Evolutionary conservation across 2,329 filamentous ascomycete genomes (phyloP).

Genomic region (Colletotrichum orbiculare): DNA sequence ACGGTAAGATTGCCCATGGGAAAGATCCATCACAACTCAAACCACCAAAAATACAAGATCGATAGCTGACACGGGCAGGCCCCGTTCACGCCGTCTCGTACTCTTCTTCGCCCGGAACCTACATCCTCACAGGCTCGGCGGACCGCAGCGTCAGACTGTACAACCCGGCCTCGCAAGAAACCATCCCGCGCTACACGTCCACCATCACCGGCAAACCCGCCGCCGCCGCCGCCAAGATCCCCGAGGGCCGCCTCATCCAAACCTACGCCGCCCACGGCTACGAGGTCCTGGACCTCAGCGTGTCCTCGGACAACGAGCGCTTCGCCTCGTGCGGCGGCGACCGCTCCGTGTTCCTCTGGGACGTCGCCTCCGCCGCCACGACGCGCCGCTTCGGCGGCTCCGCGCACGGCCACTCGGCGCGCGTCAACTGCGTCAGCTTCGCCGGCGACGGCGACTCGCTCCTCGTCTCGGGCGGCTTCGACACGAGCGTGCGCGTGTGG

Average conservation of each 20-base stretch:
- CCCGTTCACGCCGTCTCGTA: conserved; percentile 79
- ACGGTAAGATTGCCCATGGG: conserved; percentile 54
- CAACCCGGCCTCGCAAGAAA: conserved; percentile 70
- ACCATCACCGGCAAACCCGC: conserved; percentile 51
- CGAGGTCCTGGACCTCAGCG: conserved; percentile 84
- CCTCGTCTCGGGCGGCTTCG: conserved; percentile 78
- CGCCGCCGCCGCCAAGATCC: conserved; percentile 46
- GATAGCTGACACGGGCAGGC: conserved; percentile 53
- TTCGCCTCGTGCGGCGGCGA: conserved; percentile 93
- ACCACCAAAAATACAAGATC: too few relatives aligned
- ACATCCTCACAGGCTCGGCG: conserved; percentile 85
- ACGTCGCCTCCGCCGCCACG: conserved; percentile 84
- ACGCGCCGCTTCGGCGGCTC: conserved; percentile 77
- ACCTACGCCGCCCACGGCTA: conserved; percentile 92
- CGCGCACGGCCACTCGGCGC: conserved; percentile 71
- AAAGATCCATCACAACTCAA: too few relatives aligned
- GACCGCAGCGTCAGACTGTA: conserved; percentile 89
- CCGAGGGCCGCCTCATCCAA: conserved; percentile 77
- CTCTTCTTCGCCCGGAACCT: conserved; percentile 77
- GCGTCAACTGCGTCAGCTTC: conserved; percentile 84
- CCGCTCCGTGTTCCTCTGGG: conserved; percentile 92
- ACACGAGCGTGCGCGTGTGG: conserved; percentile 82
- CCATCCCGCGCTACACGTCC: conserved; percentile 38
- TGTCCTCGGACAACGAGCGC: conserved; percentile 80
- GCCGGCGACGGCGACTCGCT: conserved; percentile 80